These are phyloP conservation scores for Pestalotiopsis sp. DNA, from an alignment of 2,329 filamentous ascomycete species.

Conservation along the genomic window DNA sequence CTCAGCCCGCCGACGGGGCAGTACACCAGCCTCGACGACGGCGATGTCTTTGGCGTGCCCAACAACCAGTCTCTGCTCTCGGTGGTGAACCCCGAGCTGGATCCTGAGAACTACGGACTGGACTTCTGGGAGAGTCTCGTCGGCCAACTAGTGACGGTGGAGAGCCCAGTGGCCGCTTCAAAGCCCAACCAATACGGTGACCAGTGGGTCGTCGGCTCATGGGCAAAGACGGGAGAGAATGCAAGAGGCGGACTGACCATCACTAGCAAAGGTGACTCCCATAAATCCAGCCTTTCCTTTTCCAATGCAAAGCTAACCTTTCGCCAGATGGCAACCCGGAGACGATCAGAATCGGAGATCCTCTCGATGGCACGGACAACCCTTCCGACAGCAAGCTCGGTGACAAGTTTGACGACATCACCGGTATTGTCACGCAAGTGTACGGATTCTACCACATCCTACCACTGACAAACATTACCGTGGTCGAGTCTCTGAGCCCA, in stretches of 20 bases:
- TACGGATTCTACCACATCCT: slow-evolving; percentile 73
- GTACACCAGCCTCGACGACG: slow-evolving; percentile 64
- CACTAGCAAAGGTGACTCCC: slow-evolving; percentile 48
- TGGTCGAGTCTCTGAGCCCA: slow-evolving; percentile 46
- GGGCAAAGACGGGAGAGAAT: slow-evolving; percentile 65
- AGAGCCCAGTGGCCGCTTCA: slow-evolving; percentile 56
- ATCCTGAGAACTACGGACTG: slow-evolving; percentile 65
- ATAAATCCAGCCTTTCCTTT: background rate
- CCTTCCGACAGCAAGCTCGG: slow-evolving; percentile 63
- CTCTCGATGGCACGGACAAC: slow-evolving; percentile 67
- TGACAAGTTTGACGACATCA: slow-evolving; percentile 66
- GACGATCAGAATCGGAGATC: slow-evolving; percentile 64
- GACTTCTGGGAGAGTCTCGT: slow-evolving; percentile 75
- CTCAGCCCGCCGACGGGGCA: slow-evolving; percentile 61
- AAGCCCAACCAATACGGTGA: slow-evolving; percentile 68
- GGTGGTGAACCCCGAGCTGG: slow-evolving; percentile 59
- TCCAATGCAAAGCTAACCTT: slow-evolving; percentile 3
- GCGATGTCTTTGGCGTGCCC: slow-evolving; percentile 66
- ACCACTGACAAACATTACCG: slow-evolving; percentile 59
- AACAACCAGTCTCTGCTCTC: slow-evolving; percentile 64
- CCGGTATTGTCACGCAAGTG: slow-evolving; percentile 66
- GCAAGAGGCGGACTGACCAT: slow-evolving; percentile 66
- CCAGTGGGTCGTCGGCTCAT: slow-evolving; percentile 69
- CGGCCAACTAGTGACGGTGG: slow-evolving; percentile 69
- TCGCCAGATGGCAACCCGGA: slow-evolving; percentile 68